Conservation (phyloP, 257 asterid genomes). For the Nicotiana otophora region DNA sequence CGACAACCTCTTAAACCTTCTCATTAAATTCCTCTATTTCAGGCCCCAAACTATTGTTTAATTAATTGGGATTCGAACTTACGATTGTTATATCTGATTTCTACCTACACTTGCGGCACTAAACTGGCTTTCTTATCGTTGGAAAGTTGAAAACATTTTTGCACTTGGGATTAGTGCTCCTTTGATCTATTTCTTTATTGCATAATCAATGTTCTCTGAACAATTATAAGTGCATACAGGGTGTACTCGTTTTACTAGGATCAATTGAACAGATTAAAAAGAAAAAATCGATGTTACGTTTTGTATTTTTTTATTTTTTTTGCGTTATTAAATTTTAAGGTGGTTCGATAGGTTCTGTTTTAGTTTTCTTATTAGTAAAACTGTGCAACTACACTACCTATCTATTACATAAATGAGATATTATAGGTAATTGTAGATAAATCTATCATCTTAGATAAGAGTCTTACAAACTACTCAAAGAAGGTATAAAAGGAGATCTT, state of each 20-base stretch:
- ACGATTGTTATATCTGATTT: slow-evolving; percentile 10
- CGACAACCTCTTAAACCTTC: slow-evolving; percentile 25
- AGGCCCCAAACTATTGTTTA: background rate
- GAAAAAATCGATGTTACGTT: too few relatives aligned
- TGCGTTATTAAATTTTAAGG: too few relatives aligned
- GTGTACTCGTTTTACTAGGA: background rate
- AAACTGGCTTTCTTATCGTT: slow-evolving; percentile 33
- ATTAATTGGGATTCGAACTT: background rate
- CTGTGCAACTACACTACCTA: background rate
- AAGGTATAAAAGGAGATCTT: too few relatives aligned
- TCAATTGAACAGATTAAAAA: background rate
- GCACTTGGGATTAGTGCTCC: slow-evolving; percentile 22
- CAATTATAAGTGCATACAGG: background rate
- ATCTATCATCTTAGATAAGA: background rate
- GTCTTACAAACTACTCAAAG: background rate
- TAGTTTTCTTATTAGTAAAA: background rate
- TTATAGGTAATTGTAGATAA: too few relatives aligned
- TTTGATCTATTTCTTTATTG: background rate
- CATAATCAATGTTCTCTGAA: background rate
- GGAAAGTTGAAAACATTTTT: slow-evolving; percentile 25
- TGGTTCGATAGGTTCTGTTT: background rate
- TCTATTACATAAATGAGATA: background rate
- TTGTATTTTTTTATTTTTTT: too few relatives aligned
- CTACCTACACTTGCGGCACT: slow-evolving; percentile 49
- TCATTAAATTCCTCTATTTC: slow-evolving; percentile 22